phyloP scores from a whole-genome alignment of 495 filamentous ascomycete genomes.

The Clohesyomyces aquaticus region DNA sequence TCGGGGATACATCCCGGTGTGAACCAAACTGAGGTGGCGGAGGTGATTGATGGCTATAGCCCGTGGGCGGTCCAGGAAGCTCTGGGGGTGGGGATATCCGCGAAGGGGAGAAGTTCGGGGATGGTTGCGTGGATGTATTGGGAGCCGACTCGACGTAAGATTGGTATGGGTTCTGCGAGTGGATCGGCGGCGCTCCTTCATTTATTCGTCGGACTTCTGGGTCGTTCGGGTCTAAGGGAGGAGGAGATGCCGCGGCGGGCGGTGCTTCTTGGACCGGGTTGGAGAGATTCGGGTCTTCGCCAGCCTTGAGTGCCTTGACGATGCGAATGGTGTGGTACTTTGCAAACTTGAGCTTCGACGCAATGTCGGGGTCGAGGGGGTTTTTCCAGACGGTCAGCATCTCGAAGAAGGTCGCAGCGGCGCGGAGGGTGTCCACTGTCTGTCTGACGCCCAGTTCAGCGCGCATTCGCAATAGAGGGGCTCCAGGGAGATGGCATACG shows the following conservation, averaged over 20 bases:
- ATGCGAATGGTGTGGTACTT: slow-evolving; percentile 96
- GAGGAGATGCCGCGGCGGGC: slow-evolving; percentile 49
- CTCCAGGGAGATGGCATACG: slow-evolving; percentile 53
- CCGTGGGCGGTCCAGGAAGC: slow-evolving; percentile 24
- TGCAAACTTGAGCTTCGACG: slow-evolving; percentile 88
- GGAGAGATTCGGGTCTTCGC: slow-evolving; percentile 87
- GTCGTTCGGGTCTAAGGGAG: slow-evolving; percentile 60
- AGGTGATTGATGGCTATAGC: slow-evolving; percentile 16
- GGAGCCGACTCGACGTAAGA: slow-evolving; percentile 42
- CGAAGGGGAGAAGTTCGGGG: slow-evolving; percentile 38
- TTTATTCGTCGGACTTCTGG: slow-evolving; percentile 64
- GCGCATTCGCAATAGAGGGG: neutral
- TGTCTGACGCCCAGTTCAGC: slow-evolving; percentile 58
- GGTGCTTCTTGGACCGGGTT: slow-evolving; percentile 67
- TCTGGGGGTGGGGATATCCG: slow-evolving; percentile 29
- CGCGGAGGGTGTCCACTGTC: slow-evolving; percentile 91
- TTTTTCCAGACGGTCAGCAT: slow-evolving; percentile 86
- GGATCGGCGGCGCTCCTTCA: slow-evolving; percentile 30
- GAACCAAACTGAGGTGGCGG: slow-evolving; percentile 38
- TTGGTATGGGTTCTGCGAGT: slow-evolving; percentile 33
- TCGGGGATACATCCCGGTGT: slow-evolving; percentile 49
- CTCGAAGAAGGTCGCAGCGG: slow-evolving; percentile 89
- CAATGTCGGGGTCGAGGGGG: slow-evolving; percentile 70
- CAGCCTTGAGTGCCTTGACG: slow-evolving; percentile 84
- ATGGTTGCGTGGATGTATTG: slow-evolving; percentile 55